Conservation (phyloP, 2,329 filamentous ascomycete genomes). For the Cladorrhinum sp. region DNA sequence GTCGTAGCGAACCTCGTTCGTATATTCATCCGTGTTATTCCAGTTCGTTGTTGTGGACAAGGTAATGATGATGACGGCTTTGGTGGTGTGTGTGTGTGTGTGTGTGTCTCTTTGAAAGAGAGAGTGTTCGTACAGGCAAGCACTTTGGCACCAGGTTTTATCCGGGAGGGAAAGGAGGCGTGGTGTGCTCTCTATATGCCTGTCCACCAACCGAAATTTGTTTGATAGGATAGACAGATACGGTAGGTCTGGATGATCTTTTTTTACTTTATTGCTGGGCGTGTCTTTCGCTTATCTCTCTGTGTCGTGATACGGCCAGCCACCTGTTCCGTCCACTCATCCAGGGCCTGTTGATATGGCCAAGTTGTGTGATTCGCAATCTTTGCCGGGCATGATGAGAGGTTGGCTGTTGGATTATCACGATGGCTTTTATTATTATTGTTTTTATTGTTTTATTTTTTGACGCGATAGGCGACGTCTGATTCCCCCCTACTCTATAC, state of each 20-base stretch:
- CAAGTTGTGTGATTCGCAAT: constrained; percentile 18
- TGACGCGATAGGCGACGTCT: neutral
- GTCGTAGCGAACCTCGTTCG: no score
- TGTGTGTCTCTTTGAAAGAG: no score
- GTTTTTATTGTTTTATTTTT: neutral
- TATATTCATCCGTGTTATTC: no score
- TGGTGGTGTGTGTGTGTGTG: no score
- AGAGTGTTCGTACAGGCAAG: neutral
- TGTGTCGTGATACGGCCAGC: neutral
- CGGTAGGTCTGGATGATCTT: neutral
- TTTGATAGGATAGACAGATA: no score
- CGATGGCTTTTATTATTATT: neutral
- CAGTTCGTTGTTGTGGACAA: no score
- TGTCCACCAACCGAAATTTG: neutral
- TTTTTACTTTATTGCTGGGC: neutral
- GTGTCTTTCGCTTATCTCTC: constrained; percentile 12
- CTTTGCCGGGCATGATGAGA: constrained; percentile 17
- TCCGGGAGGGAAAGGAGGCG: neutral
- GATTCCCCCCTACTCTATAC: no score
- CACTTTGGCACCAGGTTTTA: neutral
- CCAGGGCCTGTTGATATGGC: constrained; percentile 5
- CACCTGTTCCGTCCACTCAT: constrained; percentile 6
- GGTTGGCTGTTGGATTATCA: neutral
- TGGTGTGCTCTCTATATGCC: neutral
- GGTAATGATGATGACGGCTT: no score